phyloP scores from a whole-genome alignment of 176 grass and related monocot genomes.

The Oropetium thomaeum region DNA sequence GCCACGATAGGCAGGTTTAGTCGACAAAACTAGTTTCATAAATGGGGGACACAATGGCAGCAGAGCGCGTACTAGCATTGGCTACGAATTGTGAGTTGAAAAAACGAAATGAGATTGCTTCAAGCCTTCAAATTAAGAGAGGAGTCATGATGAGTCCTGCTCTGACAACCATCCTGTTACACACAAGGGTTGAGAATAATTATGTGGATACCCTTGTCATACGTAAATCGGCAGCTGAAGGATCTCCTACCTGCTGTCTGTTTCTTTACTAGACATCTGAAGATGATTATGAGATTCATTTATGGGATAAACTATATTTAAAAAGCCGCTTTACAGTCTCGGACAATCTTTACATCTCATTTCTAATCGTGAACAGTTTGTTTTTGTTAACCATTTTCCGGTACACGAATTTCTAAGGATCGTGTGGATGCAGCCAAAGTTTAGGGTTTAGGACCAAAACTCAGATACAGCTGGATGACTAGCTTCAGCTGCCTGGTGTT shows the following conservation, averaged over 20 bases:
- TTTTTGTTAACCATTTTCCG: not conserved
- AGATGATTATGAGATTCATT: not conserved
- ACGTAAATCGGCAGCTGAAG: not conserved
- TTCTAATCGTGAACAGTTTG: not conserved
- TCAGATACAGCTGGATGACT: not conserved
- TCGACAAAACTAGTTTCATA: not conserved
- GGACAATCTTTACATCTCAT: not conserved
- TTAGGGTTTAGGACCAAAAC: not conserved
- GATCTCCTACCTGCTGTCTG: not conserved
- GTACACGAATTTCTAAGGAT: not conserved
- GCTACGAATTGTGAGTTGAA: not conserved
- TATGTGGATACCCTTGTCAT: not conserved
- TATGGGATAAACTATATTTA: conserved; percentile 9
- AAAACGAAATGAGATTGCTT: not conserved
- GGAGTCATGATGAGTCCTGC: not conserved
- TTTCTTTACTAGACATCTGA: conserved; percentile 4
- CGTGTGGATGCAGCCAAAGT: conserved; percentile 11
- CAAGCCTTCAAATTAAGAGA: not conserved
- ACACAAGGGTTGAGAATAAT: conserved; percentile 19
- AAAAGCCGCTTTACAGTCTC: not conserved
- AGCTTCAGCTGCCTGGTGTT: not conserved
- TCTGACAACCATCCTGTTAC: not conserved
- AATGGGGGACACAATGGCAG: not conserved
- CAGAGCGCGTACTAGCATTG: not conserved
- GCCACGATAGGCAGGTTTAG: not conserved